Conservation (phyloP, 2,329 filamentous ascomycete genomes). For the Fusarium veterinarium region DNA sequence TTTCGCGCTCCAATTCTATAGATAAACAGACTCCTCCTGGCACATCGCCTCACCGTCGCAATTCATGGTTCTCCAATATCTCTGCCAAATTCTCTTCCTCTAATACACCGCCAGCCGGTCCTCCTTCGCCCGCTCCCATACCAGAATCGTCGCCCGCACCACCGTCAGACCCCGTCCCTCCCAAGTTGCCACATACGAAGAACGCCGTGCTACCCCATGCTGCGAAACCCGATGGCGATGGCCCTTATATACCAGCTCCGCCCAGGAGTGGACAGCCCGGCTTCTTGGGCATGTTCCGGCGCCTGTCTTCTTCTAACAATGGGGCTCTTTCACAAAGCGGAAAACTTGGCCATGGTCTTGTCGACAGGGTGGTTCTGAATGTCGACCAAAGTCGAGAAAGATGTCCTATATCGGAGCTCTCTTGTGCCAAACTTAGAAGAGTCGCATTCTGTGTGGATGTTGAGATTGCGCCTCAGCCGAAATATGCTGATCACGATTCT, state of each 20-base stretch:
- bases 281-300: conserved; percentile 84
- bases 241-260: conserved; percentile 79
- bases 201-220: conserved; percentile 71
- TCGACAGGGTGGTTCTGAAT: conserved; percentile 85
- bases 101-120: conserved; percentile 48
- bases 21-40: conserved; percentile 48
- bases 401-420: conserved; percentile 82
- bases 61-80: conserved; percentile 93
- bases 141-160: conserved; percentile 42
- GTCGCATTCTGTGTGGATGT: conserved; percentile 98
- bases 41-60: conserved; percentile 65
- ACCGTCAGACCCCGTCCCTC: conserved; percentile 57
- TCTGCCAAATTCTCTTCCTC: conserved; percentile 89
- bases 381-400: conserved; percentile 83
- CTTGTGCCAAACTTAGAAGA: conserved; percentile 82
- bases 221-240: conserved; percentile 66
- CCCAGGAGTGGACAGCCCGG: conserved; percentile 76
- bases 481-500: conserved; percentile 73
- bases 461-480: conserved; percentile 90
- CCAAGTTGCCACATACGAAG: conserved; percentile 62
- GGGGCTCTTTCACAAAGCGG: conserved; percentile 44
- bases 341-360: conserved; percentile 70
- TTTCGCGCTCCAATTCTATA: conserved; percentile 51
- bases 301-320: conserved; percentile 77
- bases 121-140: conserved; percentile 46